These are phyloP conservation scores for Xylaria sp. DNA, from an alignment of 2,329 filamentous ascomycete species.

Conservation along the genomic window DNA sequence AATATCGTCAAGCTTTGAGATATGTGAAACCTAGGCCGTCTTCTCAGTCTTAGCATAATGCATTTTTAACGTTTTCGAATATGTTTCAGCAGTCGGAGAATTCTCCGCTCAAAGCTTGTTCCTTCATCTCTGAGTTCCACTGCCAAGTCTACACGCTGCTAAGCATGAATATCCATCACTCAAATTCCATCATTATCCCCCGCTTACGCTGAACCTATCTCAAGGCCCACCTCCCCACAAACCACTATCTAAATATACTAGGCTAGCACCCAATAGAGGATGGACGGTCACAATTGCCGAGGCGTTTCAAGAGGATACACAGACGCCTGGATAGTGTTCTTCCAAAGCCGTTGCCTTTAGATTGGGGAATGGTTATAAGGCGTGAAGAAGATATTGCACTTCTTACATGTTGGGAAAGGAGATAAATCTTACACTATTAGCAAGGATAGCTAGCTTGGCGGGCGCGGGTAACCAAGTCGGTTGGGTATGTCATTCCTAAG, in stretches of 20 bases:
- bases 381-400: background rate
- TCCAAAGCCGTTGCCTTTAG: background rate
- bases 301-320: background rate
- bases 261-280: conserved; percentile 7
- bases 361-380: background rate
- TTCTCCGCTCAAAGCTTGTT: conserved; percentile 17
- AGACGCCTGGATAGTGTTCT: background rate
- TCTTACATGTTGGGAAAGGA: background rate
- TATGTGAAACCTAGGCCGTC: conserved; percentile 5
- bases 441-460: conserved; percentile 6
- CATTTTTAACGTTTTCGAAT: background rate
- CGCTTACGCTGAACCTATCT: conserved; percentile 15
- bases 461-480: conserved; percentile 15
- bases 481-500: conserved; percentile 13
- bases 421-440: background rate
- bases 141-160: conserved; percentile 20
- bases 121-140: conserved; percentile 9
- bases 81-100: conserved; percentile 17
- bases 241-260: conserved; percentile 16
- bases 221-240: conserved; percentile 33
- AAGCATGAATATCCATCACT: conserved; percentile 29
- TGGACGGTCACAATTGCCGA: background rate
- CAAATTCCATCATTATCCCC: conserved; percentile 18
- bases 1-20: background rate
- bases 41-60: background rate